Conservation (phyloP, 176 grass and related monocot species). For the Bothriochloa decipiens region DNA sequence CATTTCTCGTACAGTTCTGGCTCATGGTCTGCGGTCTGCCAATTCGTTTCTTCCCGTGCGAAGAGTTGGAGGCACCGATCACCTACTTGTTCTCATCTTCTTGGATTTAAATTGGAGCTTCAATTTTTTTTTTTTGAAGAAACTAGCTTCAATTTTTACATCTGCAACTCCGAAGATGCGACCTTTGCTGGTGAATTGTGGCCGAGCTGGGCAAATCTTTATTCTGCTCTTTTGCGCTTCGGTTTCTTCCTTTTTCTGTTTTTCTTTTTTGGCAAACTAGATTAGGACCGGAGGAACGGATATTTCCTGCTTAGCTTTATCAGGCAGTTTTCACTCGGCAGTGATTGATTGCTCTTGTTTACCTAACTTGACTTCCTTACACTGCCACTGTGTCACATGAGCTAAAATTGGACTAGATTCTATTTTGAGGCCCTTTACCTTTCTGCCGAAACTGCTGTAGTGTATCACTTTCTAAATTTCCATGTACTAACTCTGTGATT, state of each 20-base stretch:
- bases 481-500: background rate
- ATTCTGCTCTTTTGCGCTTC: background rate
- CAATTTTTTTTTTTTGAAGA: background rate
- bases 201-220: constrained; percentile 24
- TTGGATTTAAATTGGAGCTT: background rate
- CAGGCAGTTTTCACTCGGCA: background rate
- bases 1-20: background rate
- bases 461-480: background rate
- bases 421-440: constrained; percentile 11
- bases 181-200: background rate
- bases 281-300: constrained; percentile 9
- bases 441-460: background rate
- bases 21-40: constrained; percentile 9
- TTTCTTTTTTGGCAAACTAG: constrained; percentile 12
- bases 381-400: constrained; percentile 20
- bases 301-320: constrained; percentile 10
- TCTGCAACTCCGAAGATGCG: background rate
- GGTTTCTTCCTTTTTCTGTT: background rate
- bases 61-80: background rate
- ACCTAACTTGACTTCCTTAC: constrained; percentile 20
- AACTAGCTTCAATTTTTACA: background rate
- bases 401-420: background rate
- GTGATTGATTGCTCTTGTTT: background rate
- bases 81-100: background rate
- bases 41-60: background rate